Conservation (phyloP, 306 rosid species). For the Astragalus glycyphyllos region DNA sequence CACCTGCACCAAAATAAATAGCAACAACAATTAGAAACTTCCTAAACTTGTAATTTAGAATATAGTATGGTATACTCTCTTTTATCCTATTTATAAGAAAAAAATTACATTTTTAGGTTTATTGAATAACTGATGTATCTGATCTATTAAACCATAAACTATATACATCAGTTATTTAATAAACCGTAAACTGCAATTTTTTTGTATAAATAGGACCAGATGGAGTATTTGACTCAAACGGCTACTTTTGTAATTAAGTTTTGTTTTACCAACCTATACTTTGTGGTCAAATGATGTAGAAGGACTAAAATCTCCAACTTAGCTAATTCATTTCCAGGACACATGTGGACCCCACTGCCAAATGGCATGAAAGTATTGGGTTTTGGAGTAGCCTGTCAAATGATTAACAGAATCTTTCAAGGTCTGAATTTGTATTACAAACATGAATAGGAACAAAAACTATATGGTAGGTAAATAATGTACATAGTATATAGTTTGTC, state of each 20-base stretch:
- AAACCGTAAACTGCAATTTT: too few species aligned
- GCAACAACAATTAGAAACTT: slow-evolving; percentile 28
- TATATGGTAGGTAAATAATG: neutral
- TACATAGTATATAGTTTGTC: neutral
- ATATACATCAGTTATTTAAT: too few species aligned
- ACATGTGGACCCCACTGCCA: slow-evolving; percentile 93
- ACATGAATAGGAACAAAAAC: slow-evolving; percentile 3
- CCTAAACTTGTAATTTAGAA: slow-evolving; percentile 41
- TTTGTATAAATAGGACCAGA: too few species aligned
- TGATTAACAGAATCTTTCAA: slow-evolving; percentile 35
- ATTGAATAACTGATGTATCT: too few species aligned
- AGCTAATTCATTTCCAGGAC: slow-evolving; percentile 97
- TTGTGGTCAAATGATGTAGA: slow-evolving; percentile 89
- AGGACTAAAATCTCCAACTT: slow-evolving; percentile 89
- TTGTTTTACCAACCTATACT: slow-evolving; percentile 70
- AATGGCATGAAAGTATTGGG: slow-evolving; percentile 95
- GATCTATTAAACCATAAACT: too few species aligned
- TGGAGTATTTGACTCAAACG: neutral
- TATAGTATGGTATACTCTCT: neutral
- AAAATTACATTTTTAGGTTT: too few species aligned
- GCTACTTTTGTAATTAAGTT: slow-evolving; percentile 5
- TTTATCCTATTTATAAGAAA: too few species aligned
- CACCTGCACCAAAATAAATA: slow-evolving; percentile 62
- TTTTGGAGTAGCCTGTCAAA: slow-evolving; percentile 76
- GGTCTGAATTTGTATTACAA: neutral